phyloP scores from a whole-genome alignment of 768 basidiomycete genomes.

The Leucosporidium creatinivorum region DNA sequence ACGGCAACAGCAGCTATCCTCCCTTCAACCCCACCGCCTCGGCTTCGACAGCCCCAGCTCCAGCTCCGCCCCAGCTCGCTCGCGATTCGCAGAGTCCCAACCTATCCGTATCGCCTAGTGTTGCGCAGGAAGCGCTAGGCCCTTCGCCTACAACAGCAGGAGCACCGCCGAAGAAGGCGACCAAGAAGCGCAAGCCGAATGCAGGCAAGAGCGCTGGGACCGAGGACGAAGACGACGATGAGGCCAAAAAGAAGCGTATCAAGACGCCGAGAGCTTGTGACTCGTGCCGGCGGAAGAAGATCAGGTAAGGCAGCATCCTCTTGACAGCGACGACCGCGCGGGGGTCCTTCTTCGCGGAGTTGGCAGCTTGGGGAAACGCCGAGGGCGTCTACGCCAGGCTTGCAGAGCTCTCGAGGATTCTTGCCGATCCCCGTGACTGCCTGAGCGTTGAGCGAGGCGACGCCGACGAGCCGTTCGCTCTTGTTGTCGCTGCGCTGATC shows the following conservation, averaged over 20 bases:
- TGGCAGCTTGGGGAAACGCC: constrained; percentile 13
- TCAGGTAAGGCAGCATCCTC: constrained; percentile 50
- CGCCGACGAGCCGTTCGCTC: no score
- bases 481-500: constrained; percentile 12
- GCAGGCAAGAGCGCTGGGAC: neutral
- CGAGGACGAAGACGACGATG: constrained; percentile 46
- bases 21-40: no score
- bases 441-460: no score
- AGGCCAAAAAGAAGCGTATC: constrained; percentile 65
- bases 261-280: constrained; percentile 91
- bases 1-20: no score
- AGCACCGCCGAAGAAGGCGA: neutral
- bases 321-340: neutral
- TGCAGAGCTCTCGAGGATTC: constrained; percentile 36
- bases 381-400: constrained; percentile 24
- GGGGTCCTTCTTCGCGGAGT: constrained; percentile 7
- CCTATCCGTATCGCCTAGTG: no score
- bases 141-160: no score
- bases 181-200: constrained; percentile 6
- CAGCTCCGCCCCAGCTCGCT: no score
- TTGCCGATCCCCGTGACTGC: neutral
- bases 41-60: no score
- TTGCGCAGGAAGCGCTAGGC: no score
- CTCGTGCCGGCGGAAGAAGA: constrained; percentile 81
- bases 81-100: no score